phyloP scores from a whole-genome alignment of 306 rosid genomes.

The Citrullus colocynthis region DNA sequence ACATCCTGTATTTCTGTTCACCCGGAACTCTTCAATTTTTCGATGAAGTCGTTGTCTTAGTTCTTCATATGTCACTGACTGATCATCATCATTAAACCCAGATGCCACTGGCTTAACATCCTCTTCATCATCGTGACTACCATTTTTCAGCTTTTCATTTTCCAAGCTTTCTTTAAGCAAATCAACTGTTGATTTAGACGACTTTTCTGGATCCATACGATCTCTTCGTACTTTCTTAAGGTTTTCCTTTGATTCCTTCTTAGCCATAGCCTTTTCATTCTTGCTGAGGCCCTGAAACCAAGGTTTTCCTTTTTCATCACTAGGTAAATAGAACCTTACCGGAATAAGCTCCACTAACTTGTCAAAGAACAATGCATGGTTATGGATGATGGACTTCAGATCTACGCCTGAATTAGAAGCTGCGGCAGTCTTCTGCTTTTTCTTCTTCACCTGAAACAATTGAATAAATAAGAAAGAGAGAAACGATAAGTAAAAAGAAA shows the following conservation, averaged over 20 bases:
- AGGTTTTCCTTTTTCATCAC: conserved; percentile 47
- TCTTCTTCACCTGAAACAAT: conserved; percentile 39
- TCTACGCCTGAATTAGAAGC: conserved; percentile 14
- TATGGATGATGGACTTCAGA: conserved; percentile 37
- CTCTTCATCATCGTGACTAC: conserved; percentile 21
- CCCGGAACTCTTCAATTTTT: conserved; percentile 44
- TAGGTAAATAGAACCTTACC: conserved; percentile 59
- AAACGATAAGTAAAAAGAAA: neutral
- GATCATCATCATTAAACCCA: conserved; percentile 35
- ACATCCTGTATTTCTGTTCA: conserved; percentile 31
- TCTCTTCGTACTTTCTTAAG: conserved; percentile 56
- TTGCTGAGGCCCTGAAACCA: conserved; percentile 87
- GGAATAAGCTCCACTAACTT: conserved; percentile 73
- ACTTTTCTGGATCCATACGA: conserved; percentile 60
- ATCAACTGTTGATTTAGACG: conserved; percentile 48
- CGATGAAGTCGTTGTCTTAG: conserved; percentile 50
- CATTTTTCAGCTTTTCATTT: conserved; percentile 23
- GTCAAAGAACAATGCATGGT: conserved; percentile 57
- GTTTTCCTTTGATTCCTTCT: conserved; percentile 61
- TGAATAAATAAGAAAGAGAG: neutral
- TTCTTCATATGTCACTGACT: conserved; percentile 56
- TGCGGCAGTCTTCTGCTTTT: conserved; percentile 12
- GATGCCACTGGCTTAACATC: conserved; percentile 25
- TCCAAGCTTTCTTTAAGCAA: conserved; percentile 45
- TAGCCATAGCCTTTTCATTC: conserved; percentile 37